Conservation (phyloP, 441 rosid genomes). For the Pelargonium cotyledonis region DNA sequence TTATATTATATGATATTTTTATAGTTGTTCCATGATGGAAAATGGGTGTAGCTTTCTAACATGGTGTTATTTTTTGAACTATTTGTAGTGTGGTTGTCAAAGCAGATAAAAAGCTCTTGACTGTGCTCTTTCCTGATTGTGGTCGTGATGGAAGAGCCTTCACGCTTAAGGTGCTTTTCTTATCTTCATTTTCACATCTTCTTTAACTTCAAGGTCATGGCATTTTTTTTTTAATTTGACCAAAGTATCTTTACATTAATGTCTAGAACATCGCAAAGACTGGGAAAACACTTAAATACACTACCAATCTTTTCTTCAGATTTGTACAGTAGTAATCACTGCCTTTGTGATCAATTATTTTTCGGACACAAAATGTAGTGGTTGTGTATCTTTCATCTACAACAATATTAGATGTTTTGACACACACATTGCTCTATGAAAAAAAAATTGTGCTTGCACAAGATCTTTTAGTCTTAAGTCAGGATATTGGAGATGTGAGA, state of each 20-base stretch:
- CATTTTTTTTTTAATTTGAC: neutral
- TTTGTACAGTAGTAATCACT: neutral
- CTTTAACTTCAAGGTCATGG: neutral
- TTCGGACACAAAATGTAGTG: neutral
- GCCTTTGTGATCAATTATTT: neutral
- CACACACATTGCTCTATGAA: neutral
- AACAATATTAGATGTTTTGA: neutral
- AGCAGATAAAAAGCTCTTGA: conserved; percentile 91
- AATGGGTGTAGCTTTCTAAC: conserved; percentile 29
- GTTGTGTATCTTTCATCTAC: neutral
- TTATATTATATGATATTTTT: conserved; percentile 4
- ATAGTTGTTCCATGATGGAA: conserved; percentile 16
- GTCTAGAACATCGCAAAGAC: neutral
- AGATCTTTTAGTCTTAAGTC: neutral
- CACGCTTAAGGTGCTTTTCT: conserved; percentile 75
- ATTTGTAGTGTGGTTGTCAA: conserved; percentile 82
- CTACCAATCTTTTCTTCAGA: neutral
- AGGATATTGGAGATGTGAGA: neutral
- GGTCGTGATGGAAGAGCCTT: conserved; percentile 90
- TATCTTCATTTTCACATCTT: conserved; percentile 5
- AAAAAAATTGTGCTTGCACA: neutral
- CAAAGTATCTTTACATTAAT: neutral
- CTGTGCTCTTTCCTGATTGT: conserved; percentile 93
- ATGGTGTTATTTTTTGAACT: conserved; percentile 20
- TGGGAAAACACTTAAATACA: neutral